Base-by-base conservation (phyloP, 352 stramenopile species). In the Phytophthora agathidicida region DNA sequence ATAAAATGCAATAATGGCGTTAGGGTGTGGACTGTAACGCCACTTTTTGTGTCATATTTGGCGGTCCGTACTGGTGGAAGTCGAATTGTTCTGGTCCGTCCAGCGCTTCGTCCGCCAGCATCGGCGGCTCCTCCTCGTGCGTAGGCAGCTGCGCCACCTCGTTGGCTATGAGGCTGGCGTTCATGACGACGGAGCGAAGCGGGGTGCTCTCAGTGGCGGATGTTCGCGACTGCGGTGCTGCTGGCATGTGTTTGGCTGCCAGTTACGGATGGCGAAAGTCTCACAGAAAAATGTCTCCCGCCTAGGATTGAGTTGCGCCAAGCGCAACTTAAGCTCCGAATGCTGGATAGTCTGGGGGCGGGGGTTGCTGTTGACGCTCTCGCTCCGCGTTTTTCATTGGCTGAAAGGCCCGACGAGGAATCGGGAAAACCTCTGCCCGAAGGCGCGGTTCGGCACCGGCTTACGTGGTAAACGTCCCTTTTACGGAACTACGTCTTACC, bases 391-490 rank as follows among this genome's bases (percentile, higher is more conserved):
- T n/a, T n/a, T n/a, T n/a, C n/a, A n/a, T n/a, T n/a, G n/a, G n/a
- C n/a, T 42, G 71, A 82, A 46, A 89, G 88, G 79, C 71, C 84
- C 11, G 39, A 86, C 44, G 65, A 73, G 38, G 78, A 73, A 19
- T 84, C 69, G 54, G 76, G 73, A 50, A 81, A 83, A 35, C 61
- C 68, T 13, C 65, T 91, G n/a, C 79, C 83, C 0, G 72, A 80
- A 1, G 64, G 73, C 35, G 75, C 80, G 2, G 80, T 94, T 43
- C 84, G 85, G 27, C 89, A 97, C 65, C 89, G 42, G 85, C 78
- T 5, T 96, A 96, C 48, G 73, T 94, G 26, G 89, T 96, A 22
- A 90, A 92, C 51, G 80, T 90, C 23, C 89, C 89, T 22, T 97
- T 97, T 67, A 96, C 89, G 11, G 85, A 96, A 59, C 85, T 96